A percentile compares a stretch with the other conserved stretches of the same genome.
These are phyloP conservation scores for Chaetomium tenue DNA, from an alignment of 495 filamentous ascomycete genomes.

Conservation along the genomic window DNA sequence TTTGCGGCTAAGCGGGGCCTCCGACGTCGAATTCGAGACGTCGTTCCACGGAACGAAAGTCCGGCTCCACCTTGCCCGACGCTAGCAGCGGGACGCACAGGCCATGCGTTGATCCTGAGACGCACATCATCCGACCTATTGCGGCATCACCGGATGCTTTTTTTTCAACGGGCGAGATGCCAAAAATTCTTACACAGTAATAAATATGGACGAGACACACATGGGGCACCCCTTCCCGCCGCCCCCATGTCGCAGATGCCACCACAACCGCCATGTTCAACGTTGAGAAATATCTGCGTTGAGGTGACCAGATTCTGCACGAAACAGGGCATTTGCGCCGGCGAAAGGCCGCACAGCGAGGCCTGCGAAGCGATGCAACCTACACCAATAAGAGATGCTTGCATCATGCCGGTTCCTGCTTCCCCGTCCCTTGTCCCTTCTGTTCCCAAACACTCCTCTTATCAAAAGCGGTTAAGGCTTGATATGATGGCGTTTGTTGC, in stretches of 20 bases:
- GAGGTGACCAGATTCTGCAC: neutral
- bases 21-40: neutral
- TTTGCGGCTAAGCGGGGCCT: neutral
- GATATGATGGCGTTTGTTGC: neutral
- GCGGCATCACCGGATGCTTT: neutral
- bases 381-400: conserved; percentile 13
- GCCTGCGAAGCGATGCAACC: conserved; percentile 2
- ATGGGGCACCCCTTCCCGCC: neutral
- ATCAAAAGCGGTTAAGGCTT: neutral
- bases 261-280: no score
- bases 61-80: conserved; percentile 8
- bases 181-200: neutral
- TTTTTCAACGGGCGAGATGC: neutral
- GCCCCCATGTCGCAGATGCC: neutral
- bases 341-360: neutral
- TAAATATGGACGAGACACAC: neutral
- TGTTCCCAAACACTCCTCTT: neutral
- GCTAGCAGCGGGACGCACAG: conserved; percentile 23
- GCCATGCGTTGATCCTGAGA: conserved; percentile 21
- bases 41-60: conserved; percentile 8
- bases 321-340: neutral
- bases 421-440: conserved; percentile 15
- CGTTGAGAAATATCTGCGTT: neutral
- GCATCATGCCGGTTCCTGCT: conserved; percentile 16
- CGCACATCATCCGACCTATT: conserved; percentile 12